Evolutionary conservation across 2,329 filamentous ascomycete species (phyloP), one percentile per base, ranked within the genome.

Genomic region (Ploettnerulaceae sp.): DNA sequence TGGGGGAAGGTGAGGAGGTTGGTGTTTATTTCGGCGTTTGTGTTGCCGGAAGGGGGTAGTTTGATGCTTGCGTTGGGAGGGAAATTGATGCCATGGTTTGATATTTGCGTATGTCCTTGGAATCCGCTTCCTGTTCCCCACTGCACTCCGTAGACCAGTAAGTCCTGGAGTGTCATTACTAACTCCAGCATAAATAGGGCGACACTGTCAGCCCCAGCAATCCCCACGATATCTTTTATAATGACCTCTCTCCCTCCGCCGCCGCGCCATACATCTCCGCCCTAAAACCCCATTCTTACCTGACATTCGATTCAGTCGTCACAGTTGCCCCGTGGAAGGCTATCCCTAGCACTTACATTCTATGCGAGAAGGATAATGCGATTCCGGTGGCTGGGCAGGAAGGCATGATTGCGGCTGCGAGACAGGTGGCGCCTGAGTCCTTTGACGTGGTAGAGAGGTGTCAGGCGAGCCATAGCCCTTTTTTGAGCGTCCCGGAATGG

Each of bases 341-440:
- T 33, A 63, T 72, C 18, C 64, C 67, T 2, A 62, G 56, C 21
- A 68, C 67, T 9, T 71, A 69, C 51, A 51, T 72, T 8, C 40
- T 68, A n/a, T 71, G 68, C 49, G 60, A 64, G 47, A 48, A 60
- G 12, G 69, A 71, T 43, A 56, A 57, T 20, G 67, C 67, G 3
- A 64, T 70, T 35, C 64, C 62, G 15, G 15, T 64, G 14, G 38
- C 37, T 4, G 58, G 48, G 9, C 68, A 72, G 54, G 60, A 67
- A 51, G 57, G 54, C 9, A 66, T 71, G 65, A 59, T 65, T 9
- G 57, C 51, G 2, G 35, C 9, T 7, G 53, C 54, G 6, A 40
- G 50, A 18, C 28, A 37, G 7, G 37, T 36, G 5, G 50, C 48
- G 15, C 46, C 49, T 18, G 25, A 25, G 1, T 33, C 49, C 22